A percentile compares a stretch with the other conserved stretches of the same genome.
Conservation (phyloP, 2,329 filamentous ascomycete species). For the Helicocarpus griseus region DNA sequence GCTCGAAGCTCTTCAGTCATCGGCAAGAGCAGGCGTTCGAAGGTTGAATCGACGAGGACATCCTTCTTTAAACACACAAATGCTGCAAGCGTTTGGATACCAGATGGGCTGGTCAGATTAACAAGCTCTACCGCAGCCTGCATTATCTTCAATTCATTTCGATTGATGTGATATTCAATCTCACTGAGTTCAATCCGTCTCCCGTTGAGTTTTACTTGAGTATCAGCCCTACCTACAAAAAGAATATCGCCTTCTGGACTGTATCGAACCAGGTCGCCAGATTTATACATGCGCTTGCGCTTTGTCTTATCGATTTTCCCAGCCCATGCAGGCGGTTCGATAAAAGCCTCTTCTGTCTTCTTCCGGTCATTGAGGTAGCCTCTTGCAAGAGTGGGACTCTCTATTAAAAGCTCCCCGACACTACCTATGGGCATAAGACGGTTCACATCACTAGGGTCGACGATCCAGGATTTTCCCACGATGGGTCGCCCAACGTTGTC, state of each 20-base stretch:
- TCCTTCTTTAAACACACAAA: background rate
- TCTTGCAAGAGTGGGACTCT: constrained; percentile 27
- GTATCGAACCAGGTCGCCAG: constrained; percentile 18
- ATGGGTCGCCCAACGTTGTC: constrained; percentile 10
- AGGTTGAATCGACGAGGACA: background rate
- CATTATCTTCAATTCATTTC: constrained; percentile 7
- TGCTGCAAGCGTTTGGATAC: background rate
- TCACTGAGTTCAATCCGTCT: constrained; percentile 24
- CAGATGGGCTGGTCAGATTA: background rate
- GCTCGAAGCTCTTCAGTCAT: constrained; percentile 2
- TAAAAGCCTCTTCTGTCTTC: constrained; percentile 14
- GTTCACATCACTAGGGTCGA: constrained; percentile 14
- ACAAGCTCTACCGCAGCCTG: constrained; percentile 12
- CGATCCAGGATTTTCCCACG: constrained; percentile 15
- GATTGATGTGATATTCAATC: constrained; percentile 18
- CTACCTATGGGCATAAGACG: constrained; percentile 23
- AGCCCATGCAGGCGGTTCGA: constrained; percentile 15
- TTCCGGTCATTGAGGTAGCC: constrained; percentile 24
- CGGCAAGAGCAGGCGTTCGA: background rate
- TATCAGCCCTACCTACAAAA: constrained; percentile 20
- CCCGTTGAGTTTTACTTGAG: constrained; percentile 56
- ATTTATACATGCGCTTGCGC: constrained; percentile 15
- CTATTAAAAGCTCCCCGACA: constrained; percentile 33
- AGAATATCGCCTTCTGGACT: constrained; percentile 14
- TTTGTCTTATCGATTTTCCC: background rate